A percentile compares a stretch with the other conserved stretches of the same genome.
Evolutionary conservation across 805 yeast species (phyloP).

Genomic region (Suhomyces sp.): DNA sequence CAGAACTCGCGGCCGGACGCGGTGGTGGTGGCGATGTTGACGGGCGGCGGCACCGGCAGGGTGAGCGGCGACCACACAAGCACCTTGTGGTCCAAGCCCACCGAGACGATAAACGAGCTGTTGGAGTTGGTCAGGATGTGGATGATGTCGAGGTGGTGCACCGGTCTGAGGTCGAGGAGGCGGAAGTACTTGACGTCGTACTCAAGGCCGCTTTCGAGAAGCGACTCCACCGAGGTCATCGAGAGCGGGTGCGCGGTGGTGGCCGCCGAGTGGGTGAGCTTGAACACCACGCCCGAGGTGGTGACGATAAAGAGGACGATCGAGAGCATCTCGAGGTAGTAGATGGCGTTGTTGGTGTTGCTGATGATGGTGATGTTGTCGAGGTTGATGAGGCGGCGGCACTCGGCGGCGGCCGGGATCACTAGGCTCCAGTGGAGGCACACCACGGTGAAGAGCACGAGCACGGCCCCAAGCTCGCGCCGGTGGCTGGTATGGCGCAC

Average conservation of each 20-base stretch:
- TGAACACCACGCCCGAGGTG: constrained; percentile 42
- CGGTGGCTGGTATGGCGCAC: constrained; percentile 23
- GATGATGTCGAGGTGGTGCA: constrained; percentile 61
- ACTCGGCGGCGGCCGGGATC: constrained; percentile 16
- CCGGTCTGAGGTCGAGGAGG: constrained; percentile 25
- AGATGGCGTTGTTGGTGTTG: constrained; percentile 45
- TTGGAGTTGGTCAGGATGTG: constrained; percentile 55
- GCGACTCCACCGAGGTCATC: background rate
- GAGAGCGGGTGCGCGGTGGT: background rate
- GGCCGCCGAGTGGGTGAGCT: constrained; percentile 11
- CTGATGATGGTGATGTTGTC: constrained; percentile 10
- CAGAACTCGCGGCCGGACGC: constrained; percentile 42
- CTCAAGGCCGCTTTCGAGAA: background rate
- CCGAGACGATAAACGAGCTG: constrained; percentile 62
- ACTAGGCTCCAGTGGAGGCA: constrained; percentile 20
- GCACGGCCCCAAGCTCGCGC: constrained; percentile 16
- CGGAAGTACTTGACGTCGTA: constrained; percentile 23
- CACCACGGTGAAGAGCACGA: constrained; percentile 14
- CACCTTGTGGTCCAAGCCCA: constrained; percentile 72
- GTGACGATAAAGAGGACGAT: constrained; percentile 52
- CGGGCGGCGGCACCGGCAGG: constrained; percentile 19
- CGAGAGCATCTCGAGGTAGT: constrained; percentile 54
- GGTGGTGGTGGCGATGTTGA: constrained; percentile 41
- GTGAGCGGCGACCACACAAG: constrained; percentile 69
- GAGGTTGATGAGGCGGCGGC: constrained; percentile 6